Evolutionary conservation across 2,329 filamentous ascomycete species (phyloP).

Genomic region (Thielaviopsis euricoi): DNA sequence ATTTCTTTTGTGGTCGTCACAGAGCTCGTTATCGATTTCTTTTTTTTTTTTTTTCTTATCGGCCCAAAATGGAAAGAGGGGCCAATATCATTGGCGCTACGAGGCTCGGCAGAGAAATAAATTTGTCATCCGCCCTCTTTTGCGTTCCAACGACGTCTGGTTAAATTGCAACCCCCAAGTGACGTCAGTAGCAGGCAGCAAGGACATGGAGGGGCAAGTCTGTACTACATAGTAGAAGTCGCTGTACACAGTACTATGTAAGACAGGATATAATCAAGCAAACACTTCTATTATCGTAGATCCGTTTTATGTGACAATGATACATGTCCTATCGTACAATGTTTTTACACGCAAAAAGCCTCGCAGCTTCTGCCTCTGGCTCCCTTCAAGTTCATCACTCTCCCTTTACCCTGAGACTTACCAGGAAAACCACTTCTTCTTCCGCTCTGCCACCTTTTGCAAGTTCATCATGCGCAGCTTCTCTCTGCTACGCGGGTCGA

Average conservation of each 20-base stretch:
- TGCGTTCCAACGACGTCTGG: neutral
- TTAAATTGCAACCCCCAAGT: neutral
- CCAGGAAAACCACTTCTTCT: slow-evolving; percentile 19
- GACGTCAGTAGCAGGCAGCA: neutral
- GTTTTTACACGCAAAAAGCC: neutral
- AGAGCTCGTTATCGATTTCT: neutral
- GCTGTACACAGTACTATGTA: too few relatives aligned
- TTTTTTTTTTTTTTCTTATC: slow-evolving; percentile 3
- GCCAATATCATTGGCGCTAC: neutral
- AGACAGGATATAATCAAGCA: too few relatives aligned
- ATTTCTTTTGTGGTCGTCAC: neutral
- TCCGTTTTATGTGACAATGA: neutral
- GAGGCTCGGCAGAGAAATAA: neutral
- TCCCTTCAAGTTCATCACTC: neutral
- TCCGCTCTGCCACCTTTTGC: slow-evolving; percentile 25
- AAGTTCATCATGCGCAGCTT: slow-evolving; percentile 34
- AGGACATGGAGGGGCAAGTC: neutral
- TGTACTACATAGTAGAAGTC: neutral
- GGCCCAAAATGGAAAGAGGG: slow-evolving; percentile 8
- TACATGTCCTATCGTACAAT: neutral
- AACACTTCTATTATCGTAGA: neutral
- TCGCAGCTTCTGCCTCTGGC: neutral
- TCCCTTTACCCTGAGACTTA: neutral
- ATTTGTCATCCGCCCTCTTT: neutral
- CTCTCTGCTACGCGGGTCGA: slow-evolving; percentile 38